phyloP scores from a whole-genome alignment of 495 filamentous ascomycete species.

The Amniculicola lignicola region DNA sequence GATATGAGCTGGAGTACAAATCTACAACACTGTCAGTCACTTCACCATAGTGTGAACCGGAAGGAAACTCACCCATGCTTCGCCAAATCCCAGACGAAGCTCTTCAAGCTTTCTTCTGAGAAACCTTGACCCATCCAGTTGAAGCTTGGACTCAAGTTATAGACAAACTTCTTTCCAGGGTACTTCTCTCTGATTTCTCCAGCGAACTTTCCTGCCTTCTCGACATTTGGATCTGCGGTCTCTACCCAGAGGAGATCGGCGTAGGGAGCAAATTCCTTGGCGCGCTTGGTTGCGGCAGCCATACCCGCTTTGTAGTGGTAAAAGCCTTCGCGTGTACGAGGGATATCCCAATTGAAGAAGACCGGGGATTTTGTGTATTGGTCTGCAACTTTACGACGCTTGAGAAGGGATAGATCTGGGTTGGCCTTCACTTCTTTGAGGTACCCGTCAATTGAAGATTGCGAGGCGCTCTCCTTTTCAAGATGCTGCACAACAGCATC shows the following conservation, averaged over 20 bases:
- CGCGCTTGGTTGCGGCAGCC: constrained; percentile 85
- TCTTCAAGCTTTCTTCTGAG: constrained; percentile 68
- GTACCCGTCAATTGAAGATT: constrained; percentile 65
- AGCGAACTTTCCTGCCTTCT: constrained; percentile 71
- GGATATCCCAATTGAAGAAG: constrained; percentile 84
- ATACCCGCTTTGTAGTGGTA: constrained; percentile 94
- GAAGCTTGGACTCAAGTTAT: constrained; percentile 94
- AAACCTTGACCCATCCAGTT: constrained; percentile 98
- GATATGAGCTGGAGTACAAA: constrained; percentile 93
- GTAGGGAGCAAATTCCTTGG: constrained; percentile 84
- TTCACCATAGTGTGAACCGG: background rate
- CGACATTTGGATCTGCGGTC: constrained; percentile 81
- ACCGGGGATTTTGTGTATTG: constrained; percentile 63
- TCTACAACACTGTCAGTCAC: constrained; percentile 32
- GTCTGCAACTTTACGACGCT: constrained; percentile 67
- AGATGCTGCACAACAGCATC: constrained; percentile 80
- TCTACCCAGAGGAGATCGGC: constrained; percentile 97
- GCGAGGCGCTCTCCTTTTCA: constrained; percentile 55
- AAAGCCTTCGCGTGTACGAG: constrained; percentile 90
- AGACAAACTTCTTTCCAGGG: constrained; percentile 86
- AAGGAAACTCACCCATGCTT: constrained; percentile 64
- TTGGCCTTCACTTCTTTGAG: constrained; percentile 54
- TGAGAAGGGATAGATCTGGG: constrained; percentile 69
- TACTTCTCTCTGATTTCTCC: constrained; percentile 61
- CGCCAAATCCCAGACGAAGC: constrained; percentile 94